Percentiles rank a stretch among this genome's conserved stretches.
Evolutionary conservation across 257 asterid species (phyloP).

Genomic region (Misopates orontium): DNA sequence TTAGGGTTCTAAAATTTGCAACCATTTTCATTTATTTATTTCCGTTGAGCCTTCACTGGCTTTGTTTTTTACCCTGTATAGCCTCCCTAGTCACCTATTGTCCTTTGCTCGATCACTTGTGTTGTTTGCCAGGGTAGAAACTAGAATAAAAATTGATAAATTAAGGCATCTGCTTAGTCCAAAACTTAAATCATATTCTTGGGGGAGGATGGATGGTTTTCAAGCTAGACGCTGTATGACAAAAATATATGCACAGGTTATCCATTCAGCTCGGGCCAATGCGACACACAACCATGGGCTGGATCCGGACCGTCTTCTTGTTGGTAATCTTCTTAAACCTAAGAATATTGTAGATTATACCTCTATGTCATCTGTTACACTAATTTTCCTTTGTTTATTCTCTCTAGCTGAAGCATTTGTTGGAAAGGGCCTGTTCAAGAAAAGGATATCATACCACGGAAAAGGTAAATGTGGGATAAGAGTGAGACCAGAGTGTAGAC

Average conservation of each 20-base stretch:
- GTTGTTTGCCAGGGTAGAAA: no score
- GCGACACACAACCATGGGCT: constrained; percentile 81
- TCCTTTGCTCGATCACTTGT: no score
- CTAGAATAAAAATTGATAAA: no score
- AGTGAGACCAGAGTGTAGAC: constrained; percentile 76
- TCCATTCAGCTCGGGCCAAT: constrained; percentile 93
- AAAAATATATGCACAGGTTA: constrained; percentile 45
- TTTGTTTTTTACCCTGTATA: no score
- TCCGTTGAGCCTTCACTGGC: no score
- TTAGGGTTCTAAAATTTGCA: no score
- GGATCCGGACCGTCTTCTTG: constrained; percentile 79
- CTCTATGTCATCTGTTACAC: background rate
- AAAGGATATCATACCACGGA: constrained; percentile 72
- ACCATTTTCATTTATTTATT: no score
- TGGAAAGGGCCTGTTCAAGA: constrained; percentile 77
- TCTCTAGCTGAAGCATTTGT: constrained; percentile 86
- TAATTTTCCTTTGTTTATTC: constrained; percentile 10
- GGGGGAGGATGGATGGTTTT: no score
- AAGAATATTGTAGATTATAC: constrained; percentile 6
- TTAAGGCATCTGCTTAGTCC: no score
- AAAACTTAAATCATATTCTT: no score
- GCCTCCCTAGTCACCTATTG: no score
- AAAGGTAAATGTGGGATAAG: constrained; percentile 65
- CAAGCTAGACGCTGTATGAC: background rate
- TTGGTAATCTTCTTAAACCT: constrained; percentile 49